Evolutionary conservation across 768 basidiomycete genomes (phyloP), one percentile per base, ranked within the genome.

Genomic region (Suillus subaureus): DNA sequence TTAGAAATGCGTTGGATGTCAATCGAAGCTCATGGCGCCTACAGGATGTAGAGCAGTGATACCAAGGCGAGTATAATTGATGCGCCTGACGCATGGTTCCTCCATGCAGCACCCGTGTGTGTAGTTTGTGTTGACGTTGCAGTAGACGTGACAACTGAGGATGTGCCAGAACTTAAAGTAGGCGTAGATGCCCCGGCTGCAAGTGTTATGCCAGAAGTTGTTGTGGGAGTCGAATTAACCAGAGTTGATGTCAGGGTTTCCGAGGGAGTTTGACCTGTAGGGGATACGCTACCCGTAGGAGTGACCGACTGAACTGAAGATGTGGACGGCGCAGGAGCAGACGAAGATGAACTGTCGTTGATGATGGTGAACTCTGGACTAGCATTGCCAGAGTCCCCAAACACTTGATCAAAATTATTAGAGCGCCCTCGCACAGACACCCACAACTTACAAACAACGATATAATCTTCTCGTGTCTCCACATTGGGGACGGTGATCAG

Each of bases 281-380:
- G 7, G 12, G 69, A 51, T 31, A 68, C 45, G 15, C 39, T 63
- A 28, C 39, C 28, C 12, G 65, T 58, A 15, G 70, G 39, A 11
- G 66, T 6, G 4, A 37, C 3, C n/a, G 37, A 42, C 31, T 23
- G 35, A 42, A 18, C 39, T 4, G 61, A 33, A 26, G 63, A 40
- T 6, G 73, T 51, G 11, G 68, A 15, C 56, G 26, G 39, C 33
- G 71, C 47, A 23, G 70, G 64, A 28, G 78, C 78, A 1, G 78
- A 77, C 16, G 87, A 87, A 57, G 68, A 39, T 23, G 62, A 79
- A 33, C 77, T 74, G 69, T 93, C 93, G 43, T 97, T 84, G 68
- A 85, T 75, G 49, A 80, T 80, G 64, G 79, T 79, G 45, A 80
- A 82, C 57, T 74, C 28, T 18, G 78, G 80, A 58, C 79, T 80